phyloP scores from a whole-genome alignment of 352 stramenopile genomes.

The Globisporangium nodosum region DNA sequence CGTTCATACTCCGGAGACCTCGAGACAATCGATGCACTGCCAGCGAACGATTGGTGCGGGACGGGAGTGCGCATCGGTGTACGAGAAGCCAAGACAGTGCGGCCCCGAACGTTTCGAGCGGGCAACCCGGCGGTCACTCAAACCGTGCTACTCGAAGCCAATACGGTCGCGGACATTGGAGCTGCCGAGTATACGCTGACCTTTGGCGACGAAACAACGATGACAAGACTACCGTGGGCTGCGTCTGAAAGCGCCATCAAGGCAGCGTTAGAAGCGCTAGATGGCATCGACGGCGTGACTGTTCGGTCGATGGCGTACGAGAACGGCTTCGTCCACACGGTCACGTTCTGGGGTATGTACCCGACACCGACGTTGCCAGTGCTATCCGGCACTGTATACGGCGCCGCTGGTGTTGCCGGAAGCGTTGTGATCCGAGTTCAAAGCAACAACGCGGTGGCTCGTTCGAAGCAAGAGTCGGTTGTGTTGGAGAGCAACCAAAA shows the following conservation, averaged over 20 bases:
- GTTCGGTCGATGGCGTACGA: conserved; percentile 31
- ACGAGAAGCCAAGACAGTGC: conserved; percentile 26
- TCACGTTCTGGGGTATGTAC: conserved; percentile 86
- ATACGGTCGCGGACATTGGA: conserved; percentile 16
- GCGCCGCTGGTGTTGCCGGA: conserved; percentile 10
- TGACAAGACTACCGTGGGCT: conserved; percentile 25
- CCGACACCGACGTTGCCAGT: conserved; percentile 45
- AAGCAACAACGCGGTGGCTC: conserved; percentile 42
- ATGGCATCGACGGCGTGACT: conserved; percentile 46
- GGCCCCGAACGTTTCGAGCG: conserved; percentile 34
- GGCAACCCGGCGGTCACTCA: conserved; percentile 51
- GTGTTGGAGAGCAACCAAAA: conserved; percentile 49
- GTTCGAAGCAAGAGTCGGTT: conserved; percentile 43
- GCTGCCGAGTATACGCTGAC: conserved; percentile 38
- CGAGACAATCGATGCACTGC: conserved; percentile 49
- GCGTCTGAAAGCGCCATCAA: conserved; percentile 29
- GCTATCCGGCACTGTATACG: conserved; percentile 21
- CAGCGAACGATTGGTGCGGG: conserved; percentile 53
- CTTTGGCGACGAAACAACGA: conserved; percentile 41
- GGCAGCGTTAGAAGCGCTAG: conserved; percentile 30
- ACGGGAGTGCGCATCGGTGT: conserved; percentile 46
- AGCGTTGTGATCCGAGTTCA: conserved; percentile 37
- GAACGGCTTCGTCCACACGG: conserved; percentile 71
- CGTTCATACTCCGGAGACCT: conserved; percentile 54
- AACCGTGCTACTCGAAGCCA: conserved; percentile 50